Evolutionary conservation across 2,329 filamentous ascomycete species (phyloP), one percentile per base, ranked within the genome.

Genomic region (Cladophialophora exuberans): DNA sequence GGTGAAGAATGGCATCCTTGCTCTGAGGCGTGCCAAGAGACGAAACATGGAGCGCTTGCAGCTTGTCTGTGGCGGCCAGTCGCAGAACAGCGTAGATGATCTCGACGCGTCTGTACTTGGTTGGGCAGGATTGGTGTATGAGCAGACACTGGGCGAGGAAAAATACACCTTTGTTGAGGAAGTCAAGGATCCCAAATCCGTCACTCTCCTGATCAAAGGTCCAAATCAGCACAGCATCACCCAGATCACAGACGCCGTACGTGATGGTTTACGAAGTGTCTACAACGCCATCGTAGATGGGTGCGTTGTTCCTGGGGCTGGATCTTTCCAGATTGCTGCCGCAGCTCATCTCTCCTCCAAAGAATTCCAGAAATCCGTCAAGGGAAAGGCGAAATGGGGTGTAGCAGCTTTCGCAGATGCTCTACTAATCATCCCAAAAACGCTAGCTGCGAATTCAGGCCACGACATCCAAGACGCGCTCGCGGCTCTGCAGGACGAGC

Each of bases 281-380:
- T 97, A 97, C 83, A 99, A 99, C 80, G 96, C 96, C 81, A 97
- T 99, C 72, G 93, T 97, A n/a, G 94, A 99, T 72, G 85, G 87
- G 75, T 93, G 89, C 64, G 94, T 99, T 17, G 90, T 99, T 22
- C 94, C 94, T 1, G 94, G 94, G 55, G 94, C 86, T 54, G 94
- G 94, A 66, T 90, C 94, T 45, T 99, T 96, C 84, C 94, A 99
- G 74, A 86, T 99, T 41, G 92, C 94, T 26, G 96, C 90, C 66
- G 90, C 92, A 20, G 82, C 86, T 42, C 91, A 96, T 73, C 80
- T 99, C 59, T 88, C 88, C 71, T 91, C 90, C 62, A 90, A 96
- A 67, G 83, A 82, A 15, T 96, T 97, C 77, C 81, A 82, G 65
- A 95, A 90, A 79, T 87, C 88, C 25, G 89, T 97, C 70, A 99